Evolutionary conservation across 306 rosid species (phyloP), one percentile per base, ranked within the genome.

Genomic region (Begonia fuchsioides): DNA sequence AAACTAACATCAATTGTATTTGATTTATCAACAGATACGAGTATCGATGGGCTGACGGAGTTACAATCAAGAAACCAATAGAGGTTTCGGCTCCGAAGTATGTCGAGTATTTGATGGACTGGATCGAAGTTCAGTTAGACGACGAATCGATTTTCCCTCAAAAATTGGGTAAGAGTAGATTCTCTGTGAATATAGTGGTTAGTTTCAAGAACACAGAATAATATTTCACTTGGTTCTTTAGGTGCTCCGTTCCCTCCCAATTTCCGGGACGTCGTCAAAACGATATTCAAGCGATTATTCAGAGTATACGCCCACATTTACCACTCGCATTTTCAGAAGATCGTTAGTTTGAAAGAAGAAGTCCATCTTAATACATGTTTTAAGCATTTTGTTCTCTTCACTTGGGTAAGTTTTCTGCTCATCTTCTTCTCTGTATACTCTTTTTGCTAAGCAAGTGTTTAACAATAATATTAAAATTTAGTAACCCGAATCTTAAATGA

Each of bases 341-440:
- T 86, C 32, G 77, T 81, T 55, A 74, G 84, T 68, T 69, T 86
- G 76, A 86, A 81, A 72, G 96, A 86, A 70, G 88, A 86, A 70
- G 96, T 93, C 58, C 96, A 86, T 60, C 75, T 86, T 43, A 86
- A 86, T 48, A 86, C 96, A 49, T 86, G 93, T 86, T 81, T 86
- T 72, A 86, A 86, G 76, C 96, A 86, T 62, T 86, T 86, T 65
- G 81, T 86, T 61, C 76, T 86, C 47, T 86, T 81, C 61, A 81
- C 86, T 9, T 81, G 93, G 68, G 96, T 86, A 61, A 78, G 87
- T 62, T 67, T 12, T 47, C 44, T 12, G 11, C 20, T 20, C 35
- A 11, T 17, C 17, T 3, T 13, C 52, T 43, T n/a, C 41, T 13
- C 16, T 49, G 39, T 50, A 1, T n/a, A n/a, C n/a, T n/a, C n/a